A percentile compares a stretch with the other conserved stretches of the same genome.
Conservation (phyloP, 2,329 filamentous ascomycete species). For the Byssoonygena ceratinophila region DNA sequence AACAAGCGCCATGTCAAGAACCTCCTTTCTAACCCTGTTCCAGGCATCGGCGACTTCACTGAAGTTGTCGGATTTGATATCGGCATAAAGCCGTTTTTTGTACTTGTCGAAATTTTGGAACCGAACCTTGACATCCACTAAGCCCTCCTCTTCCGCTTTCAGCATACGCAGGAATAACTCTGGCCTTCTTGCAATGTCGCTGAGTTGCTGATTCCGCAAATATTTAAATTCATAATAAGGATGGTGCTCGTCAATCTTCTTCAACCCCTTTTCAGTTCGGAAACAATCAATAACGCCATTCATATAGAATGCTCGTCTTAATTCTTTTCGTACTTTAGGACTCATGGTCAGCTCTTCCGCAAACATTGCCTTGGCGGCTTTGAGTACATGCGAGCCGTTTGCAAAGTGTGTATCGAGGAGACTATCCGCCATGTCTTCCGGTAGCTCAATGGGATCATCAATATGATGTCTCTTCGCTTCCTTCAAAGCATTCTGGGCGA, state of each 20-base stretch:
- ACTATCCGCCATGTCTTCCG: slow-evolving; percentile 76
- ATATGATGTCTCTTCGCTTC: slow-evolving; percentile 69
- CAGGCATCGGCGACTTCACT: slow-evolving; percentile 91
- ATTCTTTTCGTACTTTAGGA: slow-evolving; percentile 77
- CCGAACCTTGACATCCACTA: slow-evolving; percentile 73
- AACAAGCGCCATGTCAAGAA: slow-evolving; percentile 67
- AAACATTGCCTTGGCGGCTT: slow-evolving; percentile 75
- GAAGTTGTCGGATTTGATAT: slow-evolving; percentile 90
- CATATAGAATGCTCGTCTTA: slow-evolving; percentile 73
- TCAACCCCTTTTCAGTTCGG: slow-evolving; percentile 86
- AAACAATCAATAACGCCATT: slow-evolving; percentile 75
- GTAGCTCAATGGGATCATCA: slow-evolving; percentile 69
- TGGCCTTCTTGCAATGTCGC: slow-evolving; percentile 68
- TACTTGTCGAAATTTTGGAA: slow-evolving; percentile 69
- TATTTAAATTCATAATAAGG: slow-evolving; percentile 98
- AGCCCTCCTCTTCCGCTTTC: slow-evolving; percentile 85
- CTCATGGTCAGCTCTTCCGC: slow-evolving; percentile 81
- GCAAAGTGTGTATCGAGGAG: slow-evolving; percentile 61
- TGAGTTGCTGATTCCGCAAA: slow-evolving; percentile 75
- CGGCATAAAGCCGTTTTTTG: slow-evolving; percentile 62
- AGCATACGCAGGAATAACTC: slow-evolving; percentile 95
- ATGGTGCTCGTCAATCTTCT: slow-evolving; percentile 87
- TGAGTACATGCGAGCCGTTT: slow-evolving; percentile 64
- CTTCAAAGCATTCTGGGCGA: slow-evolving; percentile 75
- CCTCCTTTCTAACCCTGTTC: slow-evolving; percentile 78